Base-by-base conservation (phyloP, 2,329 filamentous ascomycete species). In the Xylaria multiplex region DNA sequence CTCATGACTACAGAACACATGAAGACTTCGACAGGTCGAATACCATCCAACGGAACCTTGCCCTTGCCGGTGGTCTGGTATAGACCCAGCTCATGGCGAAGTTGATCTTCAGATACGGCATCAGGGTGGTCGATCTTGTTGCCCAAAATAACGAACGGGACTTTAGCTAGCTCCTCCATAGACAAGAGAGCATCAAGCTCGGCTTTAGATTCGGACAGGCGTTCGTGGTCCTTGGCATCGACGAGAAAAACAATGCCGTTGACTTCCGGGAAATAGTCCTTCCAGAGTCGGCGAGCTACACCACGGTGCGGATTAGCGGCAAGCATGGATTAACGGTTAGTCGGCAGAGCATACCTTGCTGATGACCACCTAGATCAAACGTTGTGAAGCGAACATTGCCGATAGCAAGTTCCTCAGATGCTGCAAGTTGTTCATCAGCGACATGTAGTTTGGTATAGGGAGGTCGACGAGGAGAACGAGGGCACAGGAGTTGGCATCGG, bases 81-180 rank as follows among this genome's bases (percentile, higher is more conserved):
- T 76, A 99, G 83, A 69, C 96, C 96, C 65, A 99, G 86, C 80
- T 94, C 91, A 79, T 95, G 91, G 80, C 96, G 89, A 77, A 98
- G 87, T 84, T 97, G 93, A 76, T 98, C 95, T 86, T 99, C 96
- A 71, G 91, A 95, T 61, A 98, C 90, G 69, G 96, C 96, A 74
- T 96, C 92, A 60, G 94, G 94, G 84, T 98, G 94, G 81, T 99
- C 96, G 80, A 99, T 99, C 89, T 99, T 99, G 89, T 99, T 99
- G 75, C 96, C 96, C 70, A 99, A 88, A 74, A 99, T 89, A 68
- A 98, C 88, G 81, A 98, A 98, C 61, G 96, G 96, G 8, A 97
- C 96, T 86, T 97, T 97, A 79, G 89, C 85, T 45, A 99, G 88
- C 79, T 98, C 95, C 83, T 99, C 96, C 95, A 99, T 97, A 69